Evolutionary conservation across 1,284 basidiomycete genomes (phyloP), one percentile per base, ranked within the genome.

Genomic region (Microbotryum scabiosae): DNA sequence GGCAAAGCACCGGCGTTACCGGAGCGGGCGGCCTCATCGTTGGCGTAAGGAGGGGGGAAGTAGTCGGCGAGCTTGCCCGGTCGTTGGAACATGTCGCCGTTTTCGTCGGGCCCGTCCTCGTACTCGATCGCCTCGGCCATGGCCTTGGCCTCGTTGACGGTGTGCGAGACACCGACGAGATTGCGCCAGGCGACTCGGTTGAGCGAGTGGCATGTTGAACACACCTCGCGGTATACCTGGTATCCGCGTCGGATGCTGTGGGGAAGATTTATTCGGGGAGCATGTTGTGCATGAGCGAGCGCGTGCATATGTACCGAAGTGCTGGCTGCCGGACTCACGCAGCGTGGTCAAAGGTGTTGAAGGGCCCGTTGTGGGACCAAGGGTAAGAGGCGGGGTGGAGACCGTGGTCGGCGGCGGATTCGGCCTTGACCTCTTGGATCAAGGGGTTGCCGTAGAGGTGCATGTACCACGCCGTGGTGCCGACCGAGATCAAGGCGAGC

Each of bases 161-260:
- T 90, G 80, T 98, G 96, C 45, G 92, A 97, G 62, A 97, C 90
- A 74, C 92, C 96, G 70, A 99, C 96, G 63, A 99, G 81, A 80
- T 98, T 99, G 75, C 96, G 90, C 96, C 96, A 99, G 65, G 96
- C 96, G 75, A 98, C 93, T 72, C 96, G 91, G 81, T 98, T 90
- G 63, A 99, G 85, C 52, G 96, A 98, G 78, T 99, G 96, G 79
- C 96, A 99, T 20, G 96, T 90, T 7, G 94, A 88, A 77, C 96
- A 98, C 62, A 99, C 96, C 79, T 98, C 94, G 64, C 92, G 90
- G 82, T 99, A 99, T 56, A 99, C 96, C 78, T 91, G 88, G 82
- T 96, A 98, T 32, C 96, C 96, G 75, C 96, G 86, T 73, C 96
- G 90, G 75, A 99, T 97, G 75, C 90, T 93, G 69, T 23, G 56